Conservation (phyloP, 1,284 basidiomycete species). For the Ceratobasidium sp. region DNA sequence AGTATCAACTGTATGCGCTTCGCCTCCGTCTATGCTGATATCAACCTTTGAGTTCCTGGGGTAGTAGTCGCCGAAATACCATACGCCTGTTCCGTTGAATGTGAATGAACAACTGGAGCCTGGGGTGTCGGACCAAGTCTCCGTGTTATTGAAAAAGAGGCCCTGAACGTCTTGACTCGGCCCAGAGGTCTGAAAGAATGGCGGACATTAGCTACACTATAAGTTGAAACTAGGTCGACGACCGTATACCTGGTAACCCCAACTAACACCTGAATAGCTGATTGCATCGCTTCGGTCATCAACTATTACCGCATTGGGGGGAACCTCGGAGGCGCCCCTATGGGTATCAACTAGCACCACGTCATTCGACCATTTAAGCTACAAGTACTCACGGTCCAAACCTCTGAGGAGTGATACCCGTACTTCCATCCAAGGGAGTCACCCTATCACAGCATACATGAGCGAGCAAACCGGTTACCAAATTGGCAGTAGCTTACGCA, state of each 20-base stretch:
- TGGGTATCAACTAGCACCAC: no score
- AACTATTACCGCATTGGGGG: background rate
- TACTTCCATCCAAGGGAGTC: background rate
- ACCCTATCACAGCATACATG: background rate
- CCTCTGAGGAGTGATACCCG: background rate
- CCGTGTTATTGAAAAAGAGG: background rate
- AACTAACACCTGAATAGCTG: background rate
- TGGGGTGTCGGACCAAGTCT: background rate
- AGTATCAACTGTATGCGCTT: conserved; percentile 3
- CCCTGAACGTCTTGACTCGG: no score
- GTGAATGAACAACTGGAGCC: conserved; percentile 3
- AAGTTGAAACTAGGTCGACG: no score
- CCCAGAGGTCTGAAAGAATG: no score
- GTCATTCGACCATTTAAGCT: no score
- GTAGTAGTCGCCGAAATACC: conserved; percentile 18
- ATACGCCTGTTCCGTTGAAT: conserved; percentile 29
- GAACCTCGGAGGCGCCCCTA: background rate
- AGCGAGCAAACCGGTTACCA: background rate
- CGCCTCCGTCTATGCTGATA: conserved; percentile 21
- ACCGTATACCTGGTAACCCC: background rate
- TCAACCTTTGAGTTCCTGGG: background rate
- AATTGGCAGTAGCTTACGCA: background rate
- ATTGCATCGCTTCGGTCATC: background rate
- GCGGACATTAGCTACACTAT: no score
- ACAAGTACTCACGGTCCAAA: conserved; percentile 5